These are phyloP conservation scores for bread wheat (Triticum aestivum) DNA, from an alignment of 176 grass and related monocot genomes.

Conservation along the genomic window DNA sequence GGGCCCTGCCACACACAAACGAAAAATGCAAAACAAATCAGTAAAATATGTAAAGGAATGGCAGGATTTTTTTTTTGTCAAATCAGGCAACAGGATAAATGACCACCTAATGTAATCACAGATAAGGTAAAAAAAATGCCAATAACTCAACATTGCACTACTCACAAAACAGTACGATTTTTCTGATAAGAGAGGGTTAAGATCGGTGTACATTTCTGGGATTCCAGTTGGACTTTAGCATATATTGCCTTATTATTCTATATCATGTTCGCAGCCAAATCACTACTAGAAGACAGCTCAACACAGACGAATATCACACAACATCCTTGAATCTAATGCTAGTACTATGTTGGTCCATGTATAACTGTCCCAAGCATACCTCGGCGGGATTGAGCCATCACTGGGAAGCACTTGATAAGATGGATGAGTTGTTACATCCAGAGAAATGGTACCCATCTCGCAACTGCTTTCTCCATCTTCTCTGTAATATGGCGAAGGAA, in stretches of 20 bases:
- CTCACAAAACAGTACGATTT: background rate
- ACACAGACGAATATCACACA: background rate
- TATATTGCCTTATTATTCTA: background rate
- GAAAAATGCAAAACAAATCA: constrained; percentile 12
- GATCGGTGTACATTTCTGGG: background rate
- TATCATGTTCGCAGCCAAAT: background rate
- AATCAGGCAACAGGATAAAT: background rate
- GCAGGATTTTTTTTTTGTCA: background rate
- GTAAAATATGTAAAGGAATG: constrained; percentile 1
- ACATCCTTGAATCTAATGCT: background rate
- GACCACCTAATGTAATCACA: background rate
- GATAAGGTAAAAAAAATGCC: background rate
- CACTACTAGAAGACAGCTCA: background rate
- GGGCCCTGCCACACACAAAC: constrained; percentile 41
- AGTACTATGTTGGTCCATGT: background rate
- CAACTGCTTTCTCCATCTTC: constrained; percentile 21
- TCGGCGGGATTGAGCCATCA: constrained; percentile 43
- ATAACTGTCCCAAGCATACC: constrained; percentile 40
- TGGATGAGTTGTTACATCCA: constrained; percentile 41
- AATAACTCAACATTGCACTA: constrained; percentile 6
- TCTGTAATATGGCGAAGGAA: constrained; percentile 42
- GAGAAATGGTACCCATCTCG: constrained; percentile 37
- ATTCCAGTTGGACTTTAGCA: background rate
- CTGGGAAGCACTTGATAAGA: constrained; percentile 27
- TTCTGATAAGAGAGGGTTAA: background rate